Conservation (phyloP, 495 filamentous ascomycete genomes). For the Tuber indicum region DNA sequence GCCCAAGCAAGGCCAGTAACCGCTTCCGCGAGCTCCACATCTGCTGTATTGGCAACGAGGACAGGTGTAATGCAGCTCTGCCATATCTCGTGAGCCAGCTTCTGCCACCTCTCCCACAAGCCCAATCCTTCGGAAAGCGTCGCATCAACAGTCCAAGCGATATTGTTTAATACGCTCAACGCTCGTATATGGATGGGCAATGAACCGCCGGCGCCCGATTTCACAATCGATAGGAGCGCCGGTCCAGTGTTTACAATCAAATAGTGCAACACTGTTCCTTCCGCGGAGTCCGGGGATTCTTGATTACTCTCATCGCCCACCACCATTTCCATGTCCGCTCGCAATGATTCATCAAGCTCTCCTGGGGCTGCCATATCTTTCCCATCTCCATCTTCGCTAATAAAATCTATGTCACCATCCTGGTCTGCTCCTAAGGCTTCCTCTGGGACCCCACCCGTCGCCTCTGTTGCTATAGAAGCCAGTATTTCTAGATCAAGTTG, state of each 20-base stretch:
- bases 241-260: slow-evolving; percentile 51
- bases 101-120: slow-evolving; percentile 46
- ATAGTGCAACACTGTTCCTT: slow-evolving; percentile 25
- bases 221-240: slow-evolving; percentile 46
- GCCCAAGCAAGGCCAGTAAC: slow-evolving; percentile 59
- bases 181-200: slow-evolving; percentile 46
- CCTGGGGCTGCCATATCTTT: slow-evolving; percentile 39
- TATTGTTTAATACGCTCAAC: slow-evolving; percentile 54
- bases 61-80: slow-evolving; percentile 48
- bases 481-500: slow-evolving; percentile 53
- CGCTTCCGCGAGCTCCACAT: slow-evolving; percentile 53
- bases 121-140: slow-evolving; percentile 46
- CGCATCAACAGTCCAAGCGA: slow-evolving; percentile 54
- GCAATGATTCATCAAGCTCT: slow-evolving; percentile 41
- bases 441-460: slow-evolving; percentile 44
- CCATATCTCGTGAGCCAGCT: slow-evolving; percentile 52
- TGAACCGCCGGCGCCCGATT: slow-evolving; percentile 20
- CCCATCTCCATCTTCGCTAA: slow-evolving; percentile 40
- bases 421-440: slow-evolving; percentile 39
- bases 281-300: slow-evolving; percentile 30
- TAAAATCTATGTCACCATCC: slow-evolving; percentile 31
- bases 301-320: slow-evolving; percentile 47
- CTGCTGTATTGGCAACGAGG: slow-evolving; percentile 53
- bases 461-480: slow-evolving; percentile 54
- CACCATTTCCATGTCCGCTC: slow-evolving; percentile 53